phyloP scores from a whole-genome alignment of 306 rosid genomes.

The Urtica urens region DNA sequence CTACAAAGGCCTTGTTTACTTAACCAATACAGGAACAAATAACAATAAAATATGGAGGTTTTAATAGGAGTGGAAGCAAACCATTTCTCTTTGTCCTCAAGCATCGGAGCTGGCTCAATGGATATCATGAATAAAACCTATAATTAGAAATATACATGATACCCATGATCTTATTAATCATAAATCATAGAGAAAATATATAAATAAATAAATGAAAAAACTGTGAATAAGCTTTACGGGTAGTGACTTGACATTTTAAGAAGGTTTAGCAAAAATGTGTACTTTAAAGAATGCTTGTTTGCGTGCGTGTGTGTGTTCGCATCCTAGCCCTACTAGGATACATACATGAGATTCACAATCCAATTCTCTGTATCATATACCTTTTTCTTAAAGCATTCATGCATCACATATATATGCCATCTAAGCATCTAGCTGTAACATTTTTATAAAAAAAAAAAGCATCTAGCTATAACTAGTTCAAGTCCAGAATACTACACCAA shows the following conservation, averaged over 20 bases:
- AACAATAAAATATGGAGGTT: slow-evolving; percentile 6
- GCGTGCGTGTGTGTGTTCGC: neutral
- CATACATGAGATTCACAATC: too few species aligned
- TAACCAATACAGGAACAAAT: neutral
- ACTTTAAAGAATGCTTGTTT: neutral
- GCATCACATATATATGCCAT: too few species aligned
- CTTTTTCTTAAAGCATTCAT: too few species aligned
- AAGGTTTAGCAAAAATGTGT: neutral
- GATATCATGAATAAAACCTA: slow-evolving; percentile 99
- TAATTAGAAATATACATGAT: slow-evolving; percentile 12
- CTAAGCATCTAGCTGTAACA: too few species aligned
- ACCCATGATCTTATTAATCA: slow-evolving; percentile 21
- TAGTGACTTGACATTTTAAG: neutral
- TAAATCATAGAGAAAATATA: neutral
- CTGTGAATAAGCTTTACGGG: neutral
- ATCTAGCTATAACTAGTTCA: too few species aligned
- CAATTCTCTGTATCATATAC: too few species aligned
- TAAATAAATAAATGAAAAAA: neutral
- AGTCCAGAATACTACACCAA: too few species aligned
- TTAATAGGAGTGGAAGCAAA: slow-evolving; percentile 21
- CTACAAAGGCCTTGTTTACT: neutral
- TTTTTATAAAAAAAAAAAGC: too few species aligned
- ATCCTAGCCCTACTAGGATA: too few species aligned
- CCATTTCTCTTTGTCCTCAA: slow-evolving; percentile 99
- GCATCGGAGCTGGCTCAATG: slow-evolving; percentile 99